phyloP scores from a whole-genome alignment of 495 filamentous ascomycete species.

The Trichoderma erinaceum region DNA sequence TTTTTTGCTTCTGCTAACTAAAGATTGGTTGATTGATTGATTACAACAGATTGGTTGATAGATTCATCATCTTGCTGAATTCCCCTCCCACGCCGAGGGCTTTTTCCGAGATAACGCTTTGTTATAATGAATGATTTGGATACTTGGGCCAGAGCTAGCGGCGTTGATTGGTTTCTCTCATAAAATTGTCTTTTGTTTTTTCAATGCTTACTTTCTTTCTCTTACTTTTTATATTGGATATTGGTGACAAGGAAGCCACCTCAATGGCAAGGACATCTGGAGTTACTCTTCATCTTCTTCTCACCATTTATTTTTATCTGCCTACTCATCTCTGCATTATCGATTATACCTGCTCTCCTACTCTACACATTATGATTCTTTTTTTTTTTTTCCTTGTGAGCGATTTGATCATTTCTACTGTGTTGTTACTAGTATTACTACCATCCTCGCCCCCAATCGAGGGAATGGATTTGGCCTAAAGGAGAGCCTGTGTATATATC shows the following conservation, averaged over 20 bases:
- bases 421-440: background rate
- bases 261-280: no score
- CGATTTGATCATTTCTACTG: background rate
- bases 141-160: background rate
- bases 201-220: no score
- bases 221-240: no score
- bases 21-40: slow-evolving; percentile 4
- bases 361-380: background rate
- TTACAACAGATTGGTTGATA: slow-evolving; percentile 12
- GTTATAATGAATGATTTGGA: background rate
- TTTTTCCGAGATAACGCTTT: background rate
- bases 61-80: background rate
- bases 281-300: background rate
- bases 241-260: no score
- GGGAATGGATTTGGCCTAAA: background rate
- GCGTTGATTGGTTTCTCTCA: background rate
- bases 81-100: background rate
- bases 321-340: background rate
- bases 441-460: background rate
- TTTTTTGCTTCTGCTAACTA: background rate
- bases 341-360: background rate
- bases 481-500: background rate
- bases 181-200: background rate
- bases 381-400: background rate
- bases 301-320: background rate